Percentiles rank a stretch among this genome's conserved stretches.
Evolutionary conservation across 2,329 filamentous ascomycete species (phyloP).

Genomic region (Apiospora phragmitis): DNA sequence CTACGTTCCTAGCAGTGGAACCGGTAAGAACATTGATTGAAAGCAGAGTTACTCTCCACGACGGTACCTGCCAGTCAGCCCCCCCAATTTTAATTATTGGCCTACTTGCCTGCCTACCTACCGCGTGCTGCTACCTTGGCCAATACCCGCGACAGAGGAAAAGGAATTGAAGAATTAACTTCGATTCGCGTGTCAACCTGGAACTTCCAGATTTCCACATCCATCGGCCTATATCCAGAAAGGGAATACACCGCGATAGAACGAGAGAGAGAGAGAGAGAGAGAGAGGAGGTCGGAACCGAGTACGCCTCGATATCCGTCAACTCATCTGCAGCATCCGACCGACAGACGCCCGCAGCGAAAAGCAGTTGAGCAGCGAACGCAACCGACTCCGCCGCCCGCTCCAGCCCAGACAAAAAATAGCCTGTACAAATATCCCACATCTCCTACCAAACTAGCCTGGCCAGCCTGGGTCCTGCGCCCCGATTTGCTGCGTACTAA

Average conservation of each 20-base stretch:
- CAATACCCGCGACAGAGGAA: neutral
- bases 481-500: slow-evolving; percentile 1
- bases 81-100: slow-evolving; percentile 7
- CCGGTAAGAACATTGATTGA: neutral
- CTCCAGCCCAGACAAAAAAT: slow-evolving; percentile 5
- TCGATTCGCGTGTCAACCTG: slow-evolving; percentile 3
- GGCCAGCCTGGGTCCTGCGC: slow-evolving; percentile 1
- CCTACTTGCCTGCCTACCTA: neutral
- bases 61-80: slow-evolving; percentile 7
- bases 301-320: neutral
- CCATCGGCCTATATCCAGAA: neutral
- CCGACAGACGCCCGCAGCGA: neutral
- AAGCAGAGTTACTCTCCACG: neutral
- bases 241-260: neutral
- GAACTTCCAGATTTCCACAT: neutral
- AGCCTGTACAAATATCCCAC: slow-evolving; percentile 4
- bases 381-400: neutral
- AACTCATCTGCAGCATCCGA: neutral
- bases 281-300: neutral
- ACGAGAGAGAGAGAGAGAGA: neutral
- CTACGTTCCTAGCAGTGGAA: slow-evolving; percentile 4
- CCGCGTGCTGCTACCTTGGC: neutral
- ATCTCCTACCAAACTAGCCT: neutral
- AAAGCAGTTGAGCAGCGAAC: neutral
- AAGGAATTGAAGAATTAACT: slow-evolving; percentile 1